A percentile compares a stretch with the other conserved stretches of the same genome.
Conservation (phyloP, 1,284 basidiomycete genomes). For the Ganoderma sinense region DNA sequence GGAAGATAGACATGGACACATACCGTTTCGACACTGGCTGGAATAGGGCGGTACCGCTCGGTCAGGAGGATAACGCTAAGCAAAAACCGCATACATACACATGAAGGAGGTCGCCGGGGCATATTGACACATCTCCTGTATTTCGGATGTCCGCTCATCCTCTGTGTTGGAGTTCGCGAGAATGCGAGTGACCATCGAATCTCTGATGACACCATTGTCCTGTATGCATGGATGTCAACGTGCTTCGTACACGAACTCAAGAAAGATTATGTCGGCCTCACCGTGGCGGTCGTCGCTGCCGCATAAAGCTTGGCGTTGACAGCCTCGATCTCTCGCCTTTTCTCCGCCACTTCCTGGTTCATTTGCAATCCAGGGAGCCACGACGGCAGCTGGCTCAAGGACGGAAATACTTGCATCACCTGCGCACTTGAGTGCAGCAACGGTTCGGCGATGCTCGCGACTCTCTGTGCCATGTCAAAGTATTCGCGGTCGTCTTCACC, state of each 20-base stretch:
- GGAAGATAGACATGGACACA: background rate
- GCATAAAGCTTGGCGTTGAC: background rate
- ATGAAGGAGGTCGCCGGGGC: background rate
- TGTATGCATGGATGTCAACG: background rate
- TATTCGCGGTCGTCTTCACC: background rate
- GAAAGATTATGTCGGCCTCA: background rate
- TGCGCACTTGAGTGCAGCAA: background rate
- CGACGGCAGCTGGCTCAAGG: background rate
- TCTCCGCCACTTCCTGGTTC: background rate
- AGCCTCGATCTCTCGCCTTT: background rate
- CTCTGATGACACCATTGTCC: background rate
- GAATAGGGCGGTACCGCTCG: background rate
- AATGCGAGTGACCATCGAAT: conserved; percentile 1
- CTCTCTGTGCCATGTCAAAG: background rate
- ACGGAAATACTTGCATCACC: background rate
- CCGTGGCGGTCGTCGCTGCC: background rate
- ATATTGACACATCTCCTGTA: background rate
- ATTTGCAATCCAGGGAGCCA: background rate
- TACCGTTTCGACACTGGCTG: background rate
- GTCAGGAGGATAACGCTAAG: background rate
- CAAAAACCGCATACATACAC: background rate
- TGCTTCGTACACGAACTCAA: background rate
- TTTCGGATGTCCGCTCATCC: background rate
- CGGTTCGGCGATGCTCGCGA: background rate
- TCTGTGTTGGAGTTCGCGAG: background rate